Conservation (phyloP, 78 protist species). For the Dictyostelium capitatum region DNA sequence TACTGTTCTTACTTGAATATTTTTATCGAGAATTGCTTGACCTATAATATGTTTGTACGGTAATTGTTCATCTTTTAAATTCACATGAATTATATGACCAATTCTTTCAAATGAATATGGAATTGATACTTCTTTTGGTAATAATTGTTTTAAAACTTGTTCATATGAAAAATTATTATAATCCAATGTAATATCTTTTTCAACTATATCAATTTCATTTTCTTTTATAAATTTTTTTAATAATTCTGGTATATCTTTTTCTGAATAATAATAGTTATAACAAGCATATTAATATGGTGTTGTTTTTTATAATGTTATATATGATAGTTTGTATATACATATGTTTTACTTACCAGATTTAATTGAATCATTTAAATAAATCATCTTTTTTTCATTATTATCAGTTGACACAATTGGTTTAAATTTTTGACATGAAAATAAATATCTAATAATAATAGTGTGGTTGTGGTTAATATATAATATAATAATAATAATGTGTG, state of each 20-base stretch:
- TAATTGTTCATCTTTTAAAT: conserved; percentile 90
- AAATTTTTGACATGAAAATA: not conserved
- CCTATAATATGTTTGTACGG: conserved; percentile 94
- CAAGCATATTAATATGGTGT: too few relatives aligned
- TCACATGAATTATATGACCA: conserved; percentile 97
- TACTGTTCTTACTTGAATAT: conserved; percentile 89
- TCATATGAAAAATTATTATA: conserved; percentile 67
- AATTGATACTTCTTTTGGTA: conserved; percentile 79
- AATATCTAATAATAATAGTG: too few relatives aligned
- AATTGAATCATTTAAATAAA: conserved; percentile 31
- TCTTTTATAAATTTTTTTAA: conserved; percentile 29
- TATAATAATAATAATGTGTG: too few relatives aligned
- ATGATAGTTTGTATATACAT: not conserved
- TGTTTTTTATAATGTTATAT: too few relatives aligned
- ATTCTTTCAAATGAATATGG: conserved; percentile 93
- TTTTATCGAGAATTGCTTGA: conserved; percentile 89
- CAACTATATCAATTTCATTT: conserved; percentile 31
- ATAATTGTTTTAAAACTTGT: conserved; percentile 64
- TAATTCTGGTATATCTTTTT: conserved; percentile 46
- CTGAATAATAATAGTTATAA: too few relatives aligned
- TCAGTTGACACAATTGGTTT: conserved; percentile 42
- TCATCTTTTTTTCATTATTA: conserved; percentile 14
- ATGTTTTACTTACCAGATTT: conserved; percentile 21
- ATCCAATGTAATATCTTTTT: conserved; percentile 39
- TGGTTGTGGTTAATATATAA: not conserved